phyloP scores from a whole-genome alignment of 2,329 filamentous ascomycete genomes.

The Alternaria sp. region DNA sequence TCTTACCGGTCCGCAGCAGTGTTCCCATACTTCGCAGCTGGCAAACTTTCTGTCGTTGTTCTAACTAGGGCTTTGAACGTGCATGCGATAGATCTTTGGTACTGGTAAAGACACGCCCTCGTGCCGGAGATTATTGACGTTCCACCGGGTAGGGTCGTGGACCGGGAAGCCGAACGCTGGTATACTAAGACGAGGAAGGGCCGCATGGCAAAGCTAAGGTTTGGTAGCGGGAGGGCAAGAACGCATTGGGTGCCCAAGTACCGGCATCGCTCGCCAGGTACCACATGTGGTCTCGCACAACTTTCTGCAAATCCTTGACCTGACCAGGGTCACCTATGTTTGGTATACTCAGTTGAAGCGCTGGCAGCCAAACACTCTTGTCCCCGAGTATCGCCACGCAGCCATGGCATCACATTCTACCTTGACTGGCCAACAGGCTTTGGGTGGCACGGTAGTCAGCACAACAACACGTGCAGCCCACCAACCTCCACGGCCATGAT shows the following conservation, averaged over 20 bases:
- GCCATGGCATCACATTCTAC: conserved; percentile 9
- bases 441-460: conserved; percentile 16
- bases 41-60: background rate
- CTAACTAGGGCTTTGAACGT: background rate
- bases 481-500: background rate
- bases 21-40: background rate
- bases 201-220: background rate
- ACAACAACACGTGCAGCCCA: conserved; percentile 12
- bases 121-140: conserved; percentile 2
- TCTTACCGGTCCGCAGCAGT: background rate
- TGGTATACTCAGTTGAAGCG: background rate
- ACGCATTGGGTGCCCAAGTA: conserved; percentile 12
- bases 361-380: background rate
- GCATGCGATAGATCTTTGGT: background rate
- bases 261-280: conserved; percentile 3
- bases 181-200: background rate
- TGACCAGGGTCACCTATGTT: background rate
- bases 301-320: background rate
- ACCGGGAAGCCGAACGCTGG: background rate
- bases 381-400: background rate
- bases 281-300: background rate
- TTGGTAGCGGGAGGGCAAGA: conserved; percentile 10
- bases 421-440: conserved; percentile 5
- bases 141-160: background rate
- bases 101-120: background rate